Evolutionary conservation across 2,329 filamentous ascomycete genomes (phyloP).

Genomic region (Pseudopyrenochaeta lycopersici): DNA sequence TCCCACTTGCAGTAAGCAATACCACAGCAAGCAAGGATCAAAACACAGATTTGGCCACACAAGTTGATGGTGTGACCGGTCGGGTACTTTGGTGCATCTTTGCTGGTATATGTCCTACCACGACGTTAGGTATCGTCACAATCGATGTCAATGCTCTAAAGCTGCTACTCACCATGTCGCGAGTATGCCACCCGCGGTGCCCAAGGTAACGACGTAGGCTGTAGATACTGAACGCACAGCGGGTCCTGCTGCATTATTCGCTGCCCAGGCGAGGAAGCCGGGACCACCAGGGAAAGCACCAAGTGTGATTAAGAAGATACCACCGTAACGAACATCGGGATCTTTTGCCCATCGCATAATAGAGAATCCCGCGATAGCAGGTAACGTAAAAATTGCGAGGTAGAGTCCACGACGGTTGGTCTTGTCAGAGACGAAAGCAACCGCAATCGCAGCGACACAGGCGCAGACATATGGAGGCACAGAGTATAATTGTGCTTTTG

Average conservation of each 20-base stretch:
- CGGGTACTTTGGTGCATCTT: conserved; percentile 71
- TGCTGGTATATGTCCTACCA: conserved; percentile 63
- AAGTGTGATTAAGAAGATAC: conserved; percentile 64
- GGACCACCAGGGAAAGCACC: conserved; percentile 68
- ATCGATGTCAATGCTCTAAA: conserved; percentile 6
- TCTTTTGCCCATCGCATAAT: conserved; percentile 65
- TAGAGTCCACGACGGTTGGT: conserved; percentile 50
- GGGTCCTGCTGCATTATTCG: conserved; percentile 67
- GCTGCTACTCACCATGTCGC: conserved; percentile 56
- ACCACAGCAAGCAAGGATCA: conserved; percentile 58
- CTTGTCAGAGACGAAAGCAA: conserved; percentile 50
- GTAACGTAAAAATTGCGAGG: conserved; percentile 44
- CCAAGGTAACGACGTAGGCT: conserved; percentile 73
- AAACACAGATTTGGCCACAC: conserved; percentile 56
- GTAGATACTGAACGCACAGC: conserved; percentile 65
- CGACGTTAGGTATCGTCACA: conserved; percentile 62
- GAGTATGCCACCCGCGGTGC: conserved; percentile 66
- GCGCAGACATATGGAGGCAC: conserved; percentile 52
- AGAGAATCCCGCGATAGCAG: conserved; percentile 62
- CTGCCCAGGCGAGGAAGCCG: conserved; percentile 66
- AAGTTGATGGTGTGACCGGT: conserved; percentile 76
- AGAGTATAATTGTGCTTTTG: conserved; percentile 50
- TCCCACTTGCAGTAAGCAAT: conserved; percentile 64
- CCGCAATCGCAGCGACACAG: conserved; percentile 44
- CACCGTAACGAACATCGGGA: conserved; percentile 64